These are phyloP conservation scores for Calonectria pauciramosa DNA, from an alignment of 2,329 filamentous ascomycete species.

Conservation along the genomic window DNA sequence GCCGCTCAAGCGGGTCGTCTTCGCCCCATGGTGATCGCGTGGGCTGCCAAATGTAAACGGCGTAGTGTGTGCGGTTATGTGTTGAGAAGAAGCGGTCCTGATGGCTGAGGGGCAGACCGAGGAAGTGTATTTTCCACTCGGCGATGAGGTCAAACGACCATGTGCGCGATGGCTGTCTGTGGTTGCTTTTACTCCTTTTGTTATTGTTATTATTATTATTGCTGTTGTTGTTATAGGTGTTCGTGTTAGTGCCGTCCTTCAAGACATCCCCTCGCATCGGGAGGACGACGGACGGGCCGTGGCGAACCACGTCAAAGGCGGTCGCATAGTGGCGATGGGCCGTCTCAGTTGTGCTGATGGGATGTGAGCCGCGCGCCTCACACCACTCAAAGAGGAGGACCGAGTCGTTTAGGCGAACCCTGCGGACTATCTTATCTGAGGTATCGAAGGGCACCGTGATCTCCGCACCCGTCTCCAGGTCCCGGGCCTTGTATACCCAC, in stretches of 20 bases:
- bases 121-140: slow-evolving; percentile 65
- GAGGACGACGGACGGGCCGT: slow-evolving; percentile 9
- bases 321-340: slow-evolving; percentile 72
- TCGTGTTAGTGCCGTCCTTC: background rate
- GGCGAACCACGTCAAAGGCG: slow-evolving; percentile 64
- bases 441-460: slow-evolving; percentile 65
- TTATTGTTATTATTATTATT: background rate
- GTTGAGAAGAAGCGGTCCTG: slow-evolving; percentile 73
- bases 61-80: slow-evolving; percentile 72
- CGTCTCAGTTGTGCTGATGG: slow-evolving; percentile 63
- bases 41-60: slow-evolving; percentile 73
- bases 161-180: slow-evolving; percentile 48
- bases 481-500: slow-evolving; percentile 60
- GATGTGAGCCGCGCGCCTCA: slow-evolving; percentile 45
- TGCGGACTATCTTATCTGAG: slow-evolving; percentile 63
- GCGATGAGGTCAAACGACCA: slow-evolving; percentile 61
- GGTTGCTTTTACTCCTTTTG: background rate
- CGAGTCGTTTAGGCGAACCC: slow-evolving; percentile 65
- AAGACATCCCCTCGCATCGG: background rate
- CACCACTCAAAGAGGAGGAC: slow-evolving; percentile 64
- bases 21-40: slow-evolving; percentile 67
- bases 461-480: slow-evolving; percentile 61
- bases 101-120: slow-evolving; percentile 58
- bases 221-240: background rate
- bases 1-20: slow-evolving; percentile 68